Percentiles rank a stretch among this genome's conserved stretches.
Conservation (phyloP, 352 stramenopile species). For the Pythium folliculosum region DNA sequence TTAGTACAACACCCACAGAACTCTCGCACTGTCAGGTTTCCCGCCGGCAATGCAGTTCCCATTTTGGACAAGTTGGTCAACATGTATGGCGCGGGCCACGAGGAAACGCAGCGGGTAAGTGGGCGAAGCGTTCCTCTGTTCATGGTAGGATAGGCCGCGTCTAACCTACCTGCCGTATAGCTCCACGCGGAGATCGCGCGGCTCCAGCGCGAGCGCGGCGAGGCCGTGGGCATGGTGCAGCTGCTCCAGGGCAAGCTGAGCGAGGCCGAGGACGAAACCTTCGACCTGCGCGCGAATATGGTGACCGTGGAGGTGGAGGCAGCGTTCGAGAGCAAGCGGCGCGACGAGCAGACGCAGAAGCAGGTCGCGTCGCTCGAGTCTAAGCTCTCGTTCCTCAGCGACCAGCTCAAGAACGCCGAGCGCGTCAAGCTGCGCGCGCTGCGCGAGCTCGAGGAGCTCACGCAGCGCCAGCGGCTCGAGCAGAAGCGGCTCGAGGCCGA, state of each 20-base stretch:
- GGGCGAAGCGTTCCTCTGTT: not conserved
- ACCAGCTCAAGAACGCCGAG: slow-evolving; percentile 63
- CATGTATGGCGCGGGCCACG: slow-evolving; percentile 25
- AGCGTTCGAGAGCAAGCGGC: slow-evolving; percentile 42
- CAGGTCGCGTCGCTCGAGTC: slow-evolving; percentile 57
- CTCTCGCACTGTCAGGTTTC: not conserved
- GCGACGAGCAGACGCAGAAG: slow-evolving; percentile 42
- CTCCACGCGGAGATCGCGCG: slow-evolving; percentile 40
- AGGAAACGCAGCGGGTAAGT: slow-evolving; percentile 27
- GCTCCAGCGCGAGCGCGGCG: slow-evolving; percentile 52
- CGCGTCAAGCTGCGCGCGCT: slow-evolving; percentile 50
- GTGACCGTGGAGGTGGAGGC: slow-evolving; percentile 53
- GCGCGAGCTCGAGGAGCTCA: slow-evolving; percentile 56
- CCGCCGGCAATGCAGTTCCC: not conserved
- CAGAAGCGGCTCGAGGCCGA: slow-evolving; percentile 69
- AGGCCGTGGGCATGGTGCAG: slow-evolving; percentile 55
- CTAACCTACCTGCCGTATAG: slow-evolving; percentile 2
- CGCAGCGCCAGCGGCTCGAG: slow-evolving; percentile 58
- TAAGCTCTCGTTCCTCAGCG: slow-evolving; percentile 47
- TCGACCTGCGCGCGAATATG: slow-evolving; percentile 59
- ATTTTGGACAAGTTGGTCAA: not conserved
- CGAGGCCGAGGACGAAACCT: slow-evolving; percentile 63
- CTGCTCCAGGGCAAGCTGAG: slow-evolving; percentile 50
- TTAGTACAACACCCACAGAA: not conserved
- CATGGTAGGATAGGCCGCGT: not conserved